Conservation (phyloP, 768 basidiomycete species). For the Hygrocybe coccinea region DNA sequence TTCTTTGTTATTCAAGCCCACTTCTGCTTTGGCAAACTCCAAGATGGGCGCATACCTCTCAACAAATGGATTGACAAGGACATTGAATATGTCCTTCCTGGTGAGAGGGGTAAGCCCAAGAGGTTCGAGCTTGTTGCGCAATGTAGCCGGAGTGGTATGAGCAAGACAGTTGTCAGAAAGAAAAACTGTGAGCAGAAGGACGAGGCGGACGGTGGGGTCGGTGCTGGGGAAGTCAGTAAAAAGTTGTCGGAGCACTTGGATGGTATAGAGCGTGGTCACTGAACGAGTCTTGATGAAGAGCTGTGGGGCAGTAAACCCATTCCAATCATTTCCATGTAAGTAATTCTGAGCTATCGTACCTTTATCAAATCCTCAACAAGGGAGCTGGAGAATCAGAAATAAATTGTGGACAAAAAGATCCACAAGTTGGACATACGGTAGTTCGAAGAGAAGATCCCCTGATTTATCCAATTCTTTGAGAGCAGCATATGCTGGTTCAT, state of each 20-base stretch:
- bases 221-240: conserved; percentile 62
- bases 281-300: conserved; percentile 68
- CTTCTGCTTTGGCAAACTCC: conserved; percentile 38
- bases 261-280: conserved; percentile 46
- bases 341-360: conserved; percentile 34
- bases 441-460: conserved; percentile 62
- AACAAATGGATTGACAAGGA: conserved; percentile 66
- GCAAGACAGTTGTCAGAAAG: conserved; percentile 11
- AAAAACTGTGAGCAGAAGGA: conserved; percentile 38
- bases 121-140: conserved; percentile 50
- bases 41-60: conserved; percentile 51
- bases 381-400: conserved; percentile 28
- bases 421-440: conserved; percentile 41
- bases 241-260: conserved; percentile 54
- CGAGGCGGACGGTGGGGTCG: conserved; percentile 58
- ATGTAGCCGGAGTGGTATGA: conserved; percentile 28
- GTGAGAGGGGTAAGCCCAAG: conserved; percentile 54
- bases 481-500: conserved; percentile 64
- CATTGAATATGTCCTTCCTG: conserved; percentile 52
- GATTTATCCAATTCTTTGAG: conserved; percentile 62
- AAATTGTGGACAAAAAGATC: background rate
- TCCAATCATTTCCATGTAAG: background rate
- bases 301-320: conserved; percentile 31
- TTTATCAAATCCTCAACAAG: conserved; percentile 65
- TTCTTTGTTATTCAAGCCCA: conserved; percentile 41